These are phyloP conservation scores for Saitozyma sp. DNA, from an alignment of 768 basidiomycete species.

Conservation along the genomic window DNA sequence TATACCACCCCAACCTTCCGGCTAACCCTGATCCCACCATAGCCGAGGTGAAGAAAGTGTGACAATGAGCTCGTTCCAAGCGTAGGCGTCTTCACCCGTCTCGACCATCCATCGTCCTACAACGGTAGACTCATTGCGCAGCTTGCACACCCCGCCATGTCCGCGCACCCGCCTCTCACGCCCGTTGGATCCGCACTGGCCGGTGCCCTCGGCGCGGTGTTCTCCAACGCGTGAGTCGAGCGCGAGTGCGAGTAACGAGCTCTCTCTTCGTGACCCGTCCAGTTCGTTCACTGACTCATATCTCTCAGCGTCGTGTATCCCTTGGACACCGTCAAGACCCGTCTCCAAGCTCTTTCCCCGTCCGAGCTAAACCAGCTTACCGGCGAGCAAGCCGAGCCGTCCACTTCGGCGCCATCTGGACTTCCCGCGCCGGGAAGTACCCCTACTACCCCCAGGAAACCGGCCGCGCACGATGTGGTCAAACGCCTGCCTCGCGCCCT, in stretches of 20 bases:
- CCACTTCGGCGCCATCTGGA: too few species aligned
- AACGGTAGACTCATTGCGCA: too few species aligned
- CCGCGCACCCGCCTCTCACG: constrained; percentile 57
- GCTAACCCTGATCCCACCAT: too few species aligned
- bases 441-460: background rate
- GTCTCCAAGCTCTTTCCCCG: constrained; percentile 70
- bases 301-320: constrained; percentile 80
- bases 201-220: constrained; percentile 89
- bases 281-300: too few species aligned
- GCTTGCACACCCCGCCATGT: background rate
- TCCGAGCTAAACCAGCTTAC: too few species aligned
- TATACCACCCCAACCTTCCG: too few species aligned
- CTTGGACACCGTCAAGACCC: constrained; percentile 93
- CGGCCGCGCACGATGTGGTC: background rate
- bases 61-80: background rate
- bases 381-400: too few species aligned
- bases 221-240: constrained; percentile 79
- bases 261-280: background rate
- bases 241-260: constrained; percentile 2
- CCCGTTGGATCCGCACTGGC: constrained; percentile 87
- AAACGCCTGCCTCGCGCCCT: constrained; percentile 2
- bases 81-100: background rate
- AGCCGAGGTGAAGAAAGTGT: background rate
- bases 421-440: too few species aligned
- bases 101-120: background rate